Evolutionary conservation across 495 filamentous ascomycete species (phyloP), one percentile per base, ranked within the genome.

Genomic region (Aspergillus saccharolyticus): DNA sequence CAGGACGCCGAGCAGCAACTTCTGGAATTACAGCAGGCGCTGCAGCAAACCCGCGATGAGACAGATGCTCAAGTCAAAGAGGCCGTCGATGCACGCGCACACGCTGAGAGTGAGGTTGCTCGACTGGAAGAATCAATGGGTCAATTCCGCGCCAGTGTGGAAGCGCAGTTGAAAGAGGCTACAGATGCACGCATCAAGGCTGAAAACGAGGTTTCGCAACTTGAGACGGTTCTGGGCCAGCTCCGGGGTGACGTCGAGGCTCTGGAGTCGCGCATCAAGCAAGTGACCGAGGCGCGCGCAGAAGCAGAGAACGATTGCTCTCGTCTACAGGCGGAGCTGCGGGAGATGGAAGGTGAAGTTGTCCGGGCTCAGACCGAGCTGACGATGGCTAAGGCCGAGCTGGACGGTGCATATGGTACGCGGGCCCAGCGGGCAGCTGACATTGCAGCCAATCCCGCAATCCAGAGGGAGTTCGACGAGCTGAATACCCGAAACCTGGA

Each of bases 331-430:
- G 72, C 77, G 12, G 90, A 96, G 64, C 77, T 94, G 68, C 80
- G 86, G 14, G 77, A 82, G 25, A 78, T 95, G 52, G 91, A 95
- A 66, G 80, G 83, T 61, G 89, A 94, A 70, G 79, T 96, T 56
- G 88, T 91, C 47, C 85, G 90, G 54, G 77, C 95, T 48, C 90
- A 91, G 55, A 97, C 92, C 42, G 94, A 97, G 66, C 77, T 96
- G 56, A 92, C 92, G 47, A 84, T 98, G 72, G 89, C 89, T 55
- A 90, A 89, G 69, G 94, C 94, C 5, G 94, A 98, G 75, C 86
- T 97, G 33, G 94, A 98, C 65, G 89, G 90, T 53, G 93, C 94
- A 18, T 96, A 96, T 66, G 94, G 90, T 24, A 83, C 83, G 10
- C 78, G 89, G 54, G 82, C 85, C 42, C 78, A 94, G 69, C 84